Base-by-base conservation (phyloP, 306 rosid species). In the Datisca glomerata region DNA sequence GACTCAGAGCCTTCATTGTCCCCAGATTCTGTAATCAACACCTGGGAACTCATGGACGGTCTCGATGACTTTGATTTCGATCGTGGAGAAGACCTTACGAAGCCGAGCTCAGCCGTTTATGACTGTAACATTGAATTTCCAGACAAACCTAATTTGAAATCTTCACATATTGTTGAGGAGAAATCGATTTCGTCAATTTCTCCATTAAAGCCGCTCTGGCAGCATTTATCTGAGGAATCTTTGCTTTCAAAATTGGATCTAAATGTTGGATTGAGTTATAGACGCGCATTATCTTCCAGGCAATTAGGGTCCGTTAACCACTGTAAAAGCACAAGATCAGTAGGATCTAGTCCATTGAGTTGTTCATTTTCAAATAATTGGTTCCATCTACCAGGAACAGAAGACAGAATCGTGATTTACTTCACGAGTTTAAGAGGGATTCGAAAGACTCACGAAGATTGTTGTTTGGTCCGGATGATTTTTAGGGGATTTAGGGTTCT, bases 11-110 rank as follows among this genome's bases (percentile, higher is more conserved):
- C 17, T 22, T 44, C 80, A 12, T 48, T 75, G 38, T 85, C 96
- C 24, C 96, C 93, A 0, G 89, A 80, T 62, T 85, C 96, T 9
- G 96, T 85, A 21, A 74, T 85, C 68, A 85, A 85, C 69, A 77
- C 89, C 19, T 85, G 96, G 93, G 96, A 85, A 48, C 93, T 85
- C 61, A 80, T 85, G 96, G 55, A 67, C 67, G 66, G 63, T 24
- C 54, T 72, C 4, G 74, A 76, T 18, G 78, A 70, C 43, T 54
- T 20, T 20, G 80, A 55, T 5, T 51, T 54, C 44, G 60, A 48
- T 27, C 45, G 28, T 38, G 9, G 43, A 18, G 45, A 51, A 21
- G 24, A 11, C 22, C 39, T 11, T 24, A 16, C 32, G 22, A 65
- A 54, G 56, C 54, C 21, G 24, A 7, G 16, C 3, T 18, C 57